phyloP scores from a whole-genome alignment of 495 filamentous ascomycete species.

The Amorphotheca resinae region DNA sequence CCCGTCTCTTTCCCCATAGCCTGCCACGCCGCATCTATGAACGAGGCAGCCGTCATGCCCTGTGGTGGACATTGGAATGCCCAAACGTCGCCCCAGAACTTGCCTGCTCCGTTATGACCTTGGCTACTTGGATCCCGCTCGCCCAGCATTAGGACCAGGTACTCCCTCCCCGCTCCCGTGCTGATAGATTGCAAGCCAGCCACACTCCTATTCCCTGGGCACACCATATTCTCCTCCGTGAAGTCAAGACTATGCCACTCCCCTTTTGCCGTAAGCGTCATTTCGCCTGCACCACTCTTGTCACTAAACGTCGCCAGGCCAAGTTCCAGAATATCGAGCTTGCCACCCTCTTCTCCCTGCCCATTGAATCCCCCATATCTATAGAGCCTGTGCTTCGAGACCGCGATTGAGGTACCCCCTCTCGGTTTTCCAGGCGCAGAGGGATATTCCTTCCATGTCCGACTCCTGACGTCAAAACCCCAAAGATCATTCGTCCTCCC shows the following conservation, averaged over 20 bases:
- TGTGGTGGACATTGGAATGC: conserved; percentile 48
- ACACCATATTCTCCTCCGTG: conserved; percentile 13
- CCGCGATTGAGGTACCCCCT: conserved; percentile 50
- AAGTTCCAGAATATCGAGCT: conserved; percentile 47
- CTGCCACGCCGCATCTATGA: conserved; percentile 41
- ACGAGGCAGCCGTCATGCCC: conserved; percentile 35
- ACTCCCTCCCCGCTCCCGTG: conserved; percentile 40
- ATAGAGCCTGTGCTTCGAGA: conserved; percentile 44
- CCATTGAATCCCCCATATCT: conserved; percentile 68
- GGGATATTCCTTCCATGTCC: conserved; percentile 49
- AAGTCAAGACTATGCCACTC: conserved; percentile 18
- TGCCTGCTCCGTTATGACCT: conserved; percentile 55
- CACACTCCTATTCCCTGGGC: conserved; percentile 30
- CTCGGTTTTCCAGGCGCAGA: conserved; percentile 46
- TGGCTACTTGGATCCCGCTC: conserved; percentile 47
- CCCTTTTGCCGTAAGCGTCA: conserved; percentile 9
- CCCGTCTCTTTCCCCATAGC: conserved; percentile 37
- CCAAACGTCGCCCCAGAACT: conserved; percentile 64
- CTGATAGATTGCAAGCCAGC: conserved; percentile 33
- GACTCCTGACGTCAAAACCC: conserved; percentile 49
- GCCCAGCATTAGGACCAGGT: conserved; percentile 55
- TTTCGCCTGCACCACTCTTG: conserved; percentile 6
- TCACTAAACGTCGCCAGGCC: conserved; percentile 27
- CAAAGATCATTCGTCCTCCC: conserved; percentile 54
- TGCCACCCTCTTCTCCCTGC: conserved; percentile 46